These are phyloP conservation scores for Lepidium africanum DNA, from an alignment of 345 rosid genomes.

Conservation along the genomic window DNA sequence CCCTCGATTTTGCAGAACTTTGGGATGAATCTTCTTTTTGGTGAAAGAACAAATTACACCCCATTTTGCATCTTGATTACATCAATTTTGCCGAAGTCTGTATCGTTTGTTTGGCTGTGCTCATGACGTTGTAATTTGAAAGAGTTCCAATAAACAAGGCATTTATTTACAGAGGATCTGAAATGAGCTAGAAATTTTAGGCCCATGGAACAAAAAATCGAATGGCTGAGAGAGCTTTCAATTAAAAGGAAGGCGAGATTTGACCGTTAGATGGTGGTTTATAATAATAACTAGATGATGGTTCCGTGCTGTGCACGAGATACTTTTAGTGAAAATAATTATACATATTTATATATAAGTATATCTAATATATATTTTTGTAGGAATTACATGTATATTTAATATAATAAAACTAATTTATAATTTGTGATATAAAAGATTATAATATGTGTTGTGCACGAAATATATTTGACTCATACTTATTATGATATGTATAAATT, in stretches of 20 bases:
- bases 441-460: too few species aligned
- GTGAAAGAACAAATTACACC: background rate
- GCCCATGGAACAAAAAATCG: constrained; percentile 18
- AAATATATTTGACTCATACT: too few species aligned
- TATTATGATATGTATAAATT: too few species aligned
- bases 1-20: constrained; percentile 19
- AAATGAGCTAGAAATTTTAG: constrained; percentile 14
- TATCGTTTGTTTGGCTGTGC: background rate
- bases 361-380: too few species aligned
- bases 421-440: too few species aligned
- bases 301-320: too few species aligned
- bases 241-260: background rate
- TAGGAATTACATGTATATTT: too few species aligned
- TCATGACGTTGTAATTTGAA: background rate
- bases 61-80: background rate
- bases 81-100: background rate
- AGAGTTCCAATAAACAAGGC: background rate
- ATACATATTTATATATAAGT: too few species aligned
- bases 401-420: too few species aligned
- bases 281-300: background rate
- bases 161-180: background rate
- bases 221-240: background rate
- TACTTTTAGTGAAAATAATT: too few species aligned
- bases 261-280: constrained; percentile 4
- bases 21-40: background rate